These are phyloP conservation scores for Corymbia maculata DNA, from an alignment of 345 rosid species.

Conservation along the genomic window DNA sequence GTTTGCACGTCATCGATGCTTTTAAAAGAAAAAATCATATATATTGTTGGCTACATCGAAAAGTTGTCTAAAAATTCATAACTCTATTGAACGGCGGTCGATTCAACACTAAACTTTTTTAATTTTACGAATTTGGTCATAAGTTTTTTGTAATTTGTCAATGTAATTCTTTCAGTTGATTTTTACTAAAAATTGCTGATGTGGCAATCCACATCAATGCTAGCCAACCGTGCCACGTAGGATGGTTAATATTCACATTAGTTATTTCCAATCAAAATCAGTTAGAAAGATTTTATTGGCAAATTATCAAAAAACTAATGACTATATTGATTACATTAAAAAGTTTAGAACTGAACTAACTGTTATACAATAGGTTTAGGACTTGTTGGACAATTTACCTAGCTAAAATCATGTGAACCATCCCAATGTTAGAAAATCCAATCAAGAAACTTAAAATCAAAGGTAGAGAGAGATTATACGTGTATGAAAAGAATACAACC, in stretches of 20 bases:
- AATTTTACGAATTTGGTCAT: not conserved
- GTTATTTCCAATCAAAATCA: not conserved
- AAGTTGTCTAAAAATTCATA: not conserved
- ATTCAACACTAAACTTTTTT: not conserved
- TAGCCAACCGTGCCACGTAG: too few species aligned
- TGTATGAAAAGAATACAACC: not conserved
- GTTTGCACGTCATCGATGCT: too few species aligned
- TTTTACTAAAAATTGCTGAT: fast-evolving
- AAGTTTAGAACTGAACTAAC: not conserved
- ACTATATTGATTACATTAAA: not conserved
- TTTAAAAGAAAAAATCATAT: too few species aligned
- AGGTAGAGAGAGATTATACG: not conserved
- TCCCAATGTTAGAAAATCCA: not conserved
- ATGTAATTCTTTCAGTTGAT: not conserved
- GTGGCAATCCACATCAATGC: too few species aligned
- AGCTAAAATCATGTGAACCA: not conserved
- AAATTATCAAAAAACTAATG: too few species aligned
- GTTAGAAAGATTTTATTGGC: fast-evolving
- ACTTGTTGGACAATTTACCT: not conserved
- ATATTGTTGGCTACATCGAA: too few species aligned
- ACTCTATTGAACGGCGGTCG: fast-evolving
- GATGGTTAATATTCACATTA: fast-evolving
- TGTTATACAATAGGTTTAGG: not conserved
- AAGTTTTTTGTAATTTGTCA: not conserved
- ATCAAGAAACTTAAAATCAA: not conserved